Evolutionary conservation across 768 basidiomycete genomes (phyloP).

Genomic region (Terana coerulea): DNA sequence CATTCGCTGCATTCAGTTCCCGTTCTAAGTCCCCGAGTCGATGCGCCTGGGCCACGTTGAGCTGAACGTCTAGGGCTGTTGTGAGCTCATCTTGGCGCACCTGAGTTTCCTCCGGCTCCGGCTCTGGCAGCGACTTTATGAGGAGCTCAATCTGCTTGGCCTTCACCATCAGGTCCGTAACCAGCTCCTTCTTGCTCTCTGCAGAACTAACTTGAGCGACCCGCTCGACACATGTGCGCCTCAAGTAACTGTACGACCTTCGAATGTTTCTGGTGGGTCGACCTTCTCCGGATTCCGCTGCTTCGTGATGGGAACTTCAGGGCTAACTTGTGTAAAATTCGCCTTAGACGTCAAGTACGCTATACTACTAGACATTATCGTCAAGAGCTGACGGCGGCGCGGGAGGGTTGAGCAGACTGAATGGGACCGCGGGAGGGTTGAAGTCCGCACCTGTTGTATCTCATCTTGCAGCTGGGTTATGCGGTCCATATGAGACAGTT

Average conservation of each 20-base stretch:
- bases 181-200: slow-evolving; percentile 86
- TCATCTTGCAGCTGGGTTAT: slow-evolving; percentile 95
- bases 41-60: slow-evolving; percentile 44
- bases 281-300: slow-evolving; percentile 67
- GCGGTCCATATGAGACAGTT: slow-evolving; percentile 92
- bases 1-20: slow-evolving; percentile 70
- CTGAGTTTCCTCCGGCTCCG: slow-evolving; percentile 76
- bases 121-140: slow-evolving; percentile 73
- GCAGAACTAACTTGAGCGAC: not conserved
- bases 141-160: slow-evolving; percentile 88
- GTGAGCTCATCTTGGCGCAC: slow-evolving; percentile 27
- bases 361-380: slow-evolving; percentile 83
- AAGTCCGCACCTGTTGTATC: slow-evolving; percentile 68
- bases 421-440: not conserved
- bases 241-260: slow-evolving; percentile 49
- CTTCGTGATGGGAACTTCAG: slow-evolving; percentile 82
- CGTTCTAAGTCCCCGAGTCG: slow-evolving; percentile 65
- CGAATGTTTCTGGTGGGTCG: slow-evolving; percentile 69
- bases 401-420: not conserved
- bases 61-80: too few species aligned
- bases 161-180: slow-evolving; percentile 76
- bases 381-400: slow-evolving; percentile 55
- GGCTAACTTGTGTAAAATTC: slow-evolving; percentile 74
- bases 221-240: not conserved
- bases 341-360: slow-evolving; percentile 64